Conservation (phyloP, 2,329 filamentous ascomycete species). For the Colletotrichum zoysiae region DNA sequence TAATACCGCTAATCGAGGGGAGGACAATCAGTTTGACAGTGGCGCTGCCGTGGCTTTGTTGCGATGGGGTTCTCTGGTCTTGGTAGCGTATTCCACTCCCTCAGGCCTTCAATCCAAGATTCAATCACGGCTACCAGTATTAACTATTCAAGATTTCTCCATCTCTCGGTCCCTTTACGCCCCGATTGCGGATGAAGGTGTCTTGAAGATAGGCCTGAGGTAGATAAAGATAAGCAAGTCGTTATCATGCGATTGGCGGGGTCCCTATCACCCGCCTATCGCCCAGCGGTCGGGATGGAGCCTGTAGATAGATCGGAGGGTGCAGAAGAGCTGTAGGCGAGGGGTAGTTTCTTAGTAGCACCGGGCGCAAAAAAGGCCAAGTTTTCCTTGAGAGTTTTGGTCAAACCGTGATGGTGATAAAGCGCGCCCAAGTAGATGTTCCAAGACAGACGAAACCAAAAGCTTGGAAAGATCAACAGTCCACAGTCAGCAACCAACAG, state of each 20-base stretch:
- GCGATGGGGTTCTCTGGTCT: not conserved
- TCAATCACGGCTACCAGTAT: not conserved
- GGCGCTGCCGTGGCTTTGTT: not conserved
- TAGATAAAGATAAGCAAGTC: slow-evolving; percentile 31
- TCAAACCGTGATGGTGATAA: not conserved
- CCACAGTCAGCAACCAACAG: not conserved
- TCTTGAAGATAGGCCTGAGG: slow-evolving; percentile 24
- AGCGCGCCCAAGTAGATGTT: not conserved
- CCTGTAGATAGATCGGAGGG: not conserved
- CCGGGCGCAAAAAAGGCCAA: not conserved
- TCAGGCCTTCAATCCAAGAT: not conserved
- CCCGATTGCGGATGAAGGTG: slow-evolving; percentile 1
- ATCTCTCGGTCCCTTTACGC: not conserved
- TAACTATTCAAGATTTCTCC: not conserved
- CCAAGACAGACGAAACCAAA: not conserved
- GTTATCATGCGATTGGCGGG: not conserved
- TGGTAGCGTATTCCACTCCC: not conserved
- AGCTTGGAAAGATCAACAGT: not conserved
- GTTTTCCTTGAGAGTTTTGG: not conserved
- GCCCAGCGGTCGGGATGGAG: not conserved
- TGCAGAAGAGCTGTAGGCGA: not conserved
- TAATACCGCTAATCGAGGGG: not conserved
- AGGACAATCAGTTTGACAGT: not conserved
- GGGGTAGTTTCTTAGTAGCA: not conserved
- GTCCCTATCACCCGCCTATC: slow-evolving; percentile 34